phyloP scores from a whole-genome alignment of 129 eudicot genomes.

The Lactuca saligna region DNA sequence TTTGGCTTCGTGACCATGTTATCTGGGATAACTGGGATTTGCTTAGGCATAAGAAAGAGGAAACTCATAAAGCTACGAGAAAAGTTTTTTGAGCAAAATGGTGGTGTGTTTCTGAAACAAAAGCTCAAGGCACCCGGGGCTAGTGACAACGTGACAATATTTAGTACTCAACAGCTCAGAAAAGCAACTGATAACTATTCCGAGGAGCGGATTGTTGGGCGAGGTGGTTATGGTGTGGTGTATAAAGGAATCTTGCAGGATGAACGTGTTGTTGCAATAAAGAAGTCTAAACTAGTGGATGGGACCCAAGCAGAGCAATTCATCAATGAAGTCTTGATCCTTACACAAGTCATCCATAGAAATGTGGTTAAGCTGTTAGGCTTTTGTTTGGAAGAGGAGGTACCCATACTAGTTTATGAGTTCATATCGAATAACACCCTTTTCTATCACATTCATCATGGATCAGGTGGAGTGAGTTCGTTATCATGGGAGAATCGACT shows the following conservation, averaged over 20 bases:
- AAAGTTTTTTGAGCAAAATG: constrained; percentile 44
- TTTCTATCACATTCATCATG: constrained; percentile 29
- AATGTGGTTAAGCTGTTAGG: constrained; percentile 56
- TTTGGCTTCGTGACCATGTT: not conserved
- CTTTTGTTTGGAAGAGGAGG: constrained; percentile 54
- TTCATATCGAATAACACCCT: constrained; percentile 36
- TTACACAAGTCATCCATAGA: constrained; percentile 47
- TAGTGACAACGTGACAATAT: constrained; percentile 18
- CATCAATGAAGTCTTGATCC: constrained; percentile 48
- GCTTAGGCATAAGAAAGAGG: constrained; percentile 19
- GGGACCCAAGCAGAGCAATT: constrained; percentile 44
- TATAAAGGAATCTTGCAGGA: constrained; percentile 40
- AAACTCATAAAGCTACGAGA: constrained; percentile 21
- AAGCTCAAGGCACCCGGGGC: constrained; percentile 24
- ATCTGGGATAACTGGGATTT: not conserved
- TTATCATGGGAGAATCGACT: constrained; percentile 45
- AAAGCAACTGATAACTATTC: constrained; percentile 51
- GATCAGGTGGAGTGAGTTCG: constrained; percentile 15
- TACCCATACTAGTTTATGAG: constrained; percentile 54
- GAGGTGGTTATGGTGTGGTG: constrained; percentile 49
- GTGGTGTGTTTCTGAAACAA: constrained; percentile 38
- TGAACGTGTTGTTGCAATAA: constrained; percentile 46
- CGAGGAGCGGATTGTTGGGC: constrained; percentile 38
- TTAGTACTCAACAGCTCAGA: constrained; percentile 38
- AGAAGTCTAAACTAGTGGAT: constrained; percentile 44